These are phyloP conservation scores for Neurospora sp. DNA, from an alignment of 2,329 filamentous ascomycete genomes.

Conservation along the genomic window DNA sequence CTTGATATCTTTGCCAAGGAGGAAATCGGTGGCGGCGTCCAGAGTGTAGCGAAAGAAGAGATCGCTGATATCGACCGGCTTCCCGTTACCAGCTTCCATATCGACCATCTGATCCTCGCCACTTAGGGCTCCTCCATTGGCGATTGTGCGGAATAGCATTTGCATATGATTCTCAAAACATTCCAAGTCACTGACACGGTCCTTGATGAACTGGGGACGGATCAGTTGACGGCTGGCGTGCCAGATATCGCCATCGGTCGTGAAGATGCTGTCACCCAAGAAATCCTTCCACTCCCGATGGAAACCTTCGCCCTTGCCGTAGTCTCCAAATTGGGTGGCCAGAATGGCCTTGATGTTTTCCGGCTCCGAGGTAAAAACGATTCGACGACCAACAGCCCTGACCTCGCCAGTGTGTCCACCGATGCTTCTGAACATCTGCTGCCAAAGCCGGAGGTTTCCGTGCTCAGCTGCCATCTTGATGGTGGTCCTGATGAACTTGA, in stretches of 20 bases:
- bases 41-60: conserved; percentile 79
- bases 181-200: conserved; percentile 72
- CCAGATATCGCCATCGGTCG: conserved; percentile 72
- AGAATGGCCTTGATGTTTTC: conserved; percentile 88
- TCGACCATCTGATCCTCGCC: conserved; percentile 56
- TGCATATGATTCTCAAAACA: conserved; percentile 73
- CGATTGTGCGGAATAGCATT: conserved; percentile 59
- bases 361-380: conserved; percentile 69
- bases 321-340: conserved; percentile 78
- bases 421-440: conserved; percentile 33
- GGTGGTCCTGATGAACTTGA: conserved; percentile 55
- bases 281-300: conserved; percentile 67
- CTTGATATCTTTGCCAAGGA: conserved; percentile 67
- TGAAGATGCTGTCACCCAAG: conserved; percentile 67
- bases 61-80: conserved; percentile 59
- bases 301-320: conserved; percentile 70
- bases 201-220: conserved; percentile 76
- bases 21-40: conserved; percentile 77
- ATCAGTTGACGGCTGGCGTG: conserved; percentile 72
- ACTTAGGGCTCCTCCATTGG: conserved; percentile 44
- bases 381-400: conserved; percentile 42
- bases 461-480: conserved; percentile 42
- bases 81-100: conserved; percentile 48
- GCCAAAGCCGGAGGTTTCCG: conserved; percentile 53
- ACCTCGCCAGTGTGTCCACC: conserved; percentile 50